These are phyloP conservation scores for Austroboletus festivus DNA, from an alignment of 768 basidiomycete species.

Conservation along the genomic window DNA sequence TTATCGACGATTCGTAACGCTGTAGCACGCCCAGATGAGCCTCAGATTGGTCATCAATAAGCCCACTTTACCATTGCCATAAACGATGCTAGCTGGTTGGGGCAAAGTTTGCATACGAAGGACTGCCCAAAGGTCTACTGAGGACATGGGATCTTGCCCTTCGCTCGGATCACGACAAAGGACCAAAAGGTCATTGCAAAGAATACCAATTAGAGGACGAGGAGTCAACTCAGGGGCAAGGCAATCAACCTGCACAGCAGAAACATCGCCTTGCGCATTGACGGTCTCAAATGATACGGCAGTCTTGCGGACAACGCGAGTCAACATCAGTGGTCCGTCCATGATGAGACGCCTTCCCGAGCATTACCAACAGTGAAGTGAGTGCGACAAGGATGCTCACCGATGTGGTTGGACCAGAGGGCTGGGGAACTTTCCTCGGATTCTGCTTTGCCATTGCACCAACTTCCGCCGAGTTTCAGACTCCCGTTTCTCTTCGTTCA, in stretches of 20 bases:
- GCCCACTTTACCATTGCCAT: conserved; percentile 65
- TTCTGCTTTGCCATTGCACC: conserved; percentile 86
- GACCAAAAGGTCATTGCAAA: conserved; percentile 93
- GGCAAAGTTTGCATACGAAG: conserved; percentile 91
- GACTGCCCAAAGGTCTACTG: conserved; percentile 95
- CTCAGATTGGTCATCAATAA: background rate
- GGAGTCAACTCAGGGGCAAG: conserved; percentile 84
- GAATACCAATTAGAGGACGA: conserved; percentile 71
- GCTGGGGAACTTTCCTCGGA: conserved; percentile 89
- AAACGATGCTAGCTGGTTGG: conserved; percentile 86
- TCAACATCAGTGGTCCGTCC: conserved; percentile 83
- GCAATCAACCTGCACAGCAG: conserved; percentile 86
- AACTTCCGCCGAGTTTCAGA: conserved; percentile 88
- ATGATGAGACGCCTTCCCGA: conserved; percentile 77
- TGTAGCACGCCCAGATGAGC: conserved; percentile 27
- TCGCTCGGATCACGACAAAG: conserved; percentile 84
- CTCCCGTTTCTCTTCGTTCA: conserved; percentile 98
- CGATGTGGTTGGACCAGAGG: conserved; percentile 98
- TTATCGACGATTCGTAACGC: conserved; percentile 87
- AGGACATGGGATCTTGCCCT: conserved; percentile 67
- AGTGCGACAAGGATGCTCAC: conserved; percentile 38
- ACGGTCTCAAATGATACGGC: conserved; percentile 78
- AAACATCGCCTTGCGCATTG: conserved; percentile 71
- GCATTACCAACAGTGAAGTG: conserved; percentile 6
- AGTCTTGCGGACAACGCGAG: conserved; percentile 87